A percentile compares a stretch with the other conserved stretches of the same genome.
These are phyloP conservation scores for Pythium dissotocum DNA, from an alignment of 352 stramenopile genomes.

Conservation along the genomic window DNA sequence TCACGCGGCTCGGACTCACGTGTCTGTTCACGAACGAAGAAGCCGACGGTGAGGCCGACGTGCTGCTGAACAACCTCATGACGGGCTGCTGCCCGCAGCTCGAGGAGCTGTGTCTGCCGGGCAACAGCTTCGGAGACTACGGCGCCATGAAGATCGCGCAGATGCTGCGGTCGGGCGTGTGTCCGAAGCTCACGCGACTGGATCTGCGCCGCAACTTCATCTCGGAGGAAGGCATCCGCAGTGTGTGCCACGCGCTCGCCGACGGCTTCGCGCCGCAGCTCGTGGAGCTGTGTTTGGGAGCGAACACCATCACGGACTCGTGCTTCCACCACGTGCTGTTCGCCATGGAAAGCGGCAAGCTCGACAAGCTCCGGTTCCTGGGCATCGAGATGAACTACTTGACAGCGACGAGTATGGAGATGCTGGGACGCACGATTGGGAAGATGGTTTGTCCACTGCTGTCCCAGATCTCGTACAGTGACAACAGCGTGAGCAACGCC, in stretches of 20 bases:
- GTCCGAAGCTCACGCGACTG: slow-evolving; percentile 71
- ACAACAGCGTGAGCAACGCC: slow-evolving; percentile 79
- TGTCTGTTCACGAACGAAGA: slow-evolving; percentile 88
- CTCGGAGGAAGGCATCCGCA: slow-evolving; percentile 72
- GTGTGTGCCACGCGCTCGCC: slow-evolving; percentile 68
- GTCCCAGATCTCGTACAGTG: slow-evolving; percentile 86
- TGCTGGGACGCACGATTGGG: slow-evolving; percentile 79
- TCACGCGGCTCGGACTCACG: slow-evolving; percentile 68
- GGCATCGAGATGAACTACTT: slow-evolving; percentile 89
- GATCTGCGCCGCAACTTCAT: slow-evolving; percentile 88
- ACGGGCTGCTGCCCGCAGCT: slow-evolving; percentile 72
- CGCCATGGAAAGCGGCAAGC: slow-evolving; percentile 74
- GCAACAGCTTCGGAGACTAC: slow-evolving; percentile 87
- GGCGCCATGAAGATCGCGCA: slow-evolving; percentile 79
- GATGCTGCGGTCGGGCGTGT: slow-evolving; percentile 79
- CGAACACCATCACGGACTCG: slow-evolving; percentile 84
- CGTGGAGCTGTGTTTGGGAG: slow-evolving; percentile 75
- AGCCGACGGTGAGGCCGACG: slow-evolving; percentile 78
- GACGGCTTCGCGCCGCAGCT: slow-evolving; percentile 69
- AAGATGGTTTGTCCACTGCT: slow-evolving; percentile 78
- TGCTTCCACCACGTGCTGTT: slow-evolving; percentile 83
- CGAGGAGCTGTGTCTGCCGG: slow-evolving; percentile 76
- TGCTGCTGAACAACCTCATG: slow-evolving; percentile 82
- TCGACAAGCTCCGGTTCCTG: slow-evolving; percentile 66
- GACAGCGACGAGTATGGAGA: slow-evolving; percentile 81